These are phyloP conservation scores for Flaveria floridana DNA, from an alignment of 140 eudicot genomes.

Conservation along the genomic window DNA sequence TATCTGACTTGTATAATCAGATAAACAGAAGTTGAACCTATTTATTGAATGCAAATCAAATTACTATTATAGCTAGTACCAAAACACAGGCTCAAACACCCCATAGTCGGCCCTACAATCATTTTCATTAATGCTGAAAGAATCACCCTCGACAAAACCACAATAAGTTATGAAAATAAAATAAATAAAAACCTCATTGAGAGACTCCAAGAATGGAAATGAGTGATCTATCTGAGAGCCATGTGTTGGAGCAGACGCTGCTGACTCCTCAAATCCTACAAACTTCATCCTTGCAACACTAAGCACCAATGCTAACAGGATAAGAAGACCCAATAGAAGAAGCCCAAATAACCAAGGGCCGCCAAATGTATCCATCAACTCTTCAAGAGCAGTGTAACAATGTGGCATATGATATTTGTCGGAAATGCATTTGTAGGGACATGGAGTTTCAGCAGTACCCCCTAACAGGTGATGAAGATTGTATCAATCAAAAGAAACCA, in stretches of 20 bases:
- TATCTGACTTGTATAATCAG: neutral
- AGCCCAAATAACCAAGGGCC: constrained; percentile 96
- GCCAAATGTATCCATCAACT: constrained; percentile 86
- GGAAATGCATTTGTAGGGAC: constrained; percentile 88
- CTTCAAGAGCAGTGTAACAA: constrained; percentile 95
- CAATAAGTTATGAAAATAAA: neutral
- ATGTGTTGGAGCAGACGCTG: constrained; percentile 77
- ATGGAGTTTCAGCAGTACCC: constrained; percentile 79
- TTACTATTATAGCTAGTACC: neutral
- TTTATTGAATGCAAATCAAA: neutral
- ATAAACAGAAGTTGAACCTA: constrained; percentile 3
- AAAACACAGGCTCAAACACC: neutral
- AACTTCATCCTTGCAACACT: constrained; percentile 97
- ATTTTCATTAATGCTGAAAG: neutral
- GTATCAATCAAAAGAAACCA: constrained; percentile 4
- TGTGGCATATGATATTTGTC: constrained; percentile 95
- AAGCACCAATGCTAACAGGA: constrained; percentile 77
- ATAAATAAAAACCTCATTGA: constrained; percentile 64
- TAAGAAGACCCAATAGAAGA: constrained; percentile 76
- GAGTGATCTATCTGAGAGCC: constrained; percentile 98
- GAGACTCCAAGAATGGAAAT: constrained; percentile 93
- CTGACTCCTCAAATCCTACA: constrained; percentile 82
- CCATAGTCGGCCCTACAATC: neutral
- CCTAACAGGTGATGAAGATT: constrained; percentile 44
- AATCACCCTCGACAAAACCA: neutral